Conservation (phyloP, 176 grass and related monocot genomes). For the Musa schizocarpa region DNA sequence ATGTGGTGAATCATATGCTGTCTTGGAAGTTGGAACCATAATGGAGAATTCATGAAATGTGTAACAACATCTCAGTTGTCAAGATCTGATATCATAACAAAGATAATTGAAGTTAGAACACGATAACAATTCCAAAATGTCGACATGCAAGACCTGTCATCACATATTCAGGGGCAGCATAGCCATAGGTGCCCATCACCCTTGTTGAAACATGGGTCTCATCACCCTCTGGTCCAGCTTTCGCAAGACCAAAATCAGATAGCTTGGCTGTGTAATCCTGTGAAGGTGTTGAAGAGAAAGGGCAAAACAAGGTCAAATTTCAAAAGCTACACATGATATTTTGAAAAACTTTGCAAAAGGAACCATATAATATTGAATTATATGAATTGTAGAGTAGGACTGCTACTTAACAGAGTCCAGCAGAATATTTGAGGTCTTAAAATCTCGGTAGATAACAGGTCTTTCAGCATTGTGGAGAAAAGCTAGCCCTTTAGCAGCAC, state of each 20-base stretch:
- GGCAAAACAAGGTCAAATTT: constrained; percentile 10
- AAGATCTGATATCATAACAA: constrained; percentile 19
- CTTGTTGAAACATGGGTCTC: constrained; percentile 98
- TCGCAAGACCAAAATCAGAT: constrained; percentile 96
- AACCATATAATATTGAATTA: constrained; percentile 10
- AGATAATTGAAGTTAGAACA: background rate
- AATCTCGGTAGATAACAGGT: constrained; percentile 95
- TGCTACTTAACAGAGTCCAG: constrained; percentile 69
- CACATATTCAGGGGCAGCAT: constrained; percentile 99
- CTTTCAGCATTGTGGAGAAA: constrained; percentile 92
- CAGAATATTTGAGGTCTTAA: constrained; percentile 99
- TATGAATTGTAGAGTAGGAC: background rate
- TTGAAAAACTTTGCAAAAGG: constrained; percentile 3
- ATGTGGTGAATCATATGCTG: background rate
- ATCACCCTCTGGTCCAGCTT: constrained; percentile 92
- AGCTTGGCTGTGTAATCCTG: constrained; percentile 96
- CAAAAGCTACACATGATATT: background rate
- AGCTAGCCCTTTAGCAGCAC: constrained; percentile 93
- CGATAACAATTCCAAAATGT: background rate
- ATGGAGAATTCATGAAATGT: constrained; percentile 2
- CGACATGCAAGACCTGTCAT: constrained; percentile 66
- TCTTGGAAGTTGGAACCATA: background rate
- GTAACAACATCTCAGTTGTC: constrained; percentile 2
- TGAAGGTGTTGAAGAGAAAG: constrained; percentile 28
- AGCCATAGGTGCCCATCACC: constrained; percentile 97